Evolutionary conservation across 495 filamentous ascomycete species (phyloP), one percentile per base, ranked within the genome.

Genomic region (Acidiella bohemica): DNA sequence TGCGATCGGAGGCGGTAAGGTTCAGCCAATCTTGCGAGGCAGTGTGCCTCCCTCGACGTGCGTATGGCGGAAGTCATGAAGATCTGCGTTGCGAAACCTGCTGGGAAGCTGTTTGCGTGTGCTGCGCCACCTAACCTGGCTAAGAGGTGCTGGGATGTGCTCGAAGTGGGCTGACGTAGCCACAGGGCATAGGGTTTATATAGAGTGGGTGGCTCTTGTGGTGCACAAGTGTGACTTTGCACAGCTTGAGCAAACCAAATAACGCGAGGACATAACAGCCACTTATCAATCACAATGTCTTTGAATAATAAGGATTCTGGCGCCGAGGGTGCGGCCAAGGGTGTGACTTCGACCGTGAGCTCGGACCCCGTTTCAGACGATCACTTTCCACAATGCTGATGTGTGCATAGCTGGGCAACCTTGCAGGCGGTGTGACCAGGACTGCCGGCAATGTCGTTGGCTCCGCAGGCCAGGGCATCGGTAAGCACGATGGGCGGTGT

Each of bases 281-380:
- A 37, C 26, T 11, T 5, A 14, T 34, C 34, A 28, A 37, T 8
- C 23, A 44, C 20, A 14, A 44, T 44, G 41, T 32, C 41, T 28
- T n/a, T 44, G 24, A 32, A 21, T 29, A 41, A 47, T 18, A 36
- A 35, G 21, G 26, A 47, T 16, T 27, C 48, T 2, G 48, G 48
- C 35, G 48, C 36, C 5, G 33, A 42, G 17, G 44, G 44, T 16
- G 48, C 44, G 2, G 48, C 43, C 8, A 51, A 46, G 33, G 38
- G 48, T 28, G 48, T 47, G n/a, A 51, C 48, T 3, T 46, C 43
- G 12, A 47, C 48, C 22, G 48, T 47, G 32, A 5, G 42, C 30
- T 13, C 9, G 6, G 14, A 17, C 17, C 16, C 16, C 3, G 14
- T 5, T 12, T 23, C 5, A 19, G 10, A 2, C 13, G 3, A 11